Conservation (phyloP, 2,329 filamentous ascomycete species). For the Emericellopsis cladophorae region DNA sequence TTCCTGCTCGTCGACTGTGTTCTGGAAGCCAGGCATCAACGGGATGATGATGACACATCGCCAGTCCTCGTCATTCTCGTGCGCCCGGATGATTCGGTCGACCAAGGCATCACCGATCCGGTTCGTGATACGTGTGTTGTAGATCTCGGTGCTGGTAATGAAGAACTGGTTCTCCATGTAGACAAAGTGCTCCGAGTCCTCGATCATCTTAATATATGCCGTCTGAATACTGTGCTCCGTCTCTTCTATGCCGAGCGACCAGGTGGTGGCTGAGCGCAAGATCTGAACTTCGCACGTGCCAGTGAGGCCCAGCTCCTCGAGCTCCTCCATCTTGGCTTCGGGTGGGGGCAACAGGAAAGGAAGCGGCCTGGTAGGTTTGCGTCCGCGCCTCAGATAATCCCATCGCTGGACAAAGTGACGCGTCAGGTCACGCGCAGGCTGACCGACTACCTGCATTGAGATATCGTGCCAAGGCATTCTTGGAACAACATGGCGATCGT, state of each 20-base stretch:
- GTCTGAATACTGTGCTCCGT: conserved; percentile 93
- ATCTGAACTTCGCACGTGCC: conserved; percentile 97
- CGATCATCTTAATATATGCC: conserved; percentile 88
- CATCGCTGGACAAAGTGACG: conserved; percentile 95
- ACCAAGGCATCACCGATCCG: conserved; percentile 90
- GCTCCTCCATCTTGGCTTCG: conserved; percentile 75
- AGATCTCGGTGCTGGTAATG: conserved; percentile 81
- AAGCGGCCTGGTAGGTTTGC: conserved; percentile 85
- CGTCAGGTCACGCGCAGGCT: conserved; percentile 86
- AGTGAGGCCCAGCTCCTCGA: conserved; percentile 76
- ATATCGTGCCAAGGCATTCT: conserved; percentile 99
- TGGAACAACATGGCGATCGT: conserved; percentile 76
- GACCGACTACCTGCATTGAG: conserved; percentile 92
- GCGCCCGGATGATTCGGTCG: conserved; percentile 75
- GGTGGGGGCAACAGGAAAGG: conserved; percentile 89
- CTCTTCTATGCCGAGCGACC: conserved; percentile 82
- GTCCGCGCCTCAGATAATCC: conserved; percentile 90
- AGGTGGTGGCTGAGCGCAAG: conserved; percentile 74
- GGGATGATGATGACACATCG: conserved; percentile 82
- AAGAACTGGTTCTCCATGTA: conserved; percentile 99
- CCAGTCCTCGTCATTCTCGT: conserved; percentile 80
- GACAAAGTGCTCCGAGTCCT: conserved; percentile 90
- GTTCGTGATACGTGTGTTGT: conserved; percentile 81
- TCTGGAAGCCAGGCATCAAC: conserved; percentile 96
- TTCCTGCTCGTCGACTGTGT: conserved; percentile 86